Base-by-base conservation (phyloP, 768 basidiomycete genomes). In the Scleroderma citrinum region DNA sequence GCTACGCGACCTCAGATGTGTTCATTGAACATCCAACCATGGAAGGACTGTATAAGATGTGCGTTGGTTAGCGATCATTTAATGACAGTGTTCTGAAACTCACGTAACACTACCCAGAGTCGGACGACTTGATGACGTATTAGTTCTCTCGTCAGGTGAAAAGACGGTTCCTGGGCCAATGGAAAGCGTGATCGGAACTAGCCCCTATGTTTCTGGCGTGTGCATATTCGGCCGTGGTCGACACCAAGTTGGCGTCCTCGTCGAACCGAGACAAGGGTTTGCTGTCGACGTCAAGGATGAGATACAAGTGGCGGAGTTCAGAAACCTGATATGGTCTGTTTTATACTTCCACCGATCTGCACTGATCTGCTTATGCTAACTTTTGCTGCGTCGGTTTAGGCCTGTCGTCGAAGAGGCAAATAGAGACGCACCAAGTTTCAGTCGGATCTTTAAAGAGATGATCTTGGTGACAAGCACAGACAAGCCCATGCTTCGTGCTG, bases 401-500 rank as follows among this genome's bases (percentile, higher is more conserved):
- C 63, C 60, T 2, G 52, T 60, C 11, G 66, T 76, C 2, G 74
- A 73, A 19, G 67, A 73, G 26, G 75, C 73, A 3, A 78, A 77
- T 54, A 58, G 51, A 17, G 56, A 56, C 1, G 67, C 69, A 0
- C 75, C 76, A 0, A 49, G 65, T 0, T 75, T 70, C 41, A 74
- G 71, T 47, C 63, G 70, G n/a, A 66, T 76, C 12, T 76, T 73
- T 60, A 75, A 74, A 53, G 74, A 80, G 55, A 75, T 80, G 75
- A 74, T 81, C 32, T 37, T 78, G 24, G 57, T 78, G 14, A 65
- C 76, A 0, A 59, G 65, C 3, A 55, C 69, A 21, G 64, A 60
- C 0, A 75, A 75, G 48, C 77, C 75, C 1, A 61, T 80, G 36
- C 61, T 69, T n/a, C 70, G 71, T 19, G 62, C 75, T 1, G 70